Evolutionary conservation across 140 eudicot genomes (phyloP).

Genomic region (Eryngium alpinum): DNA sequence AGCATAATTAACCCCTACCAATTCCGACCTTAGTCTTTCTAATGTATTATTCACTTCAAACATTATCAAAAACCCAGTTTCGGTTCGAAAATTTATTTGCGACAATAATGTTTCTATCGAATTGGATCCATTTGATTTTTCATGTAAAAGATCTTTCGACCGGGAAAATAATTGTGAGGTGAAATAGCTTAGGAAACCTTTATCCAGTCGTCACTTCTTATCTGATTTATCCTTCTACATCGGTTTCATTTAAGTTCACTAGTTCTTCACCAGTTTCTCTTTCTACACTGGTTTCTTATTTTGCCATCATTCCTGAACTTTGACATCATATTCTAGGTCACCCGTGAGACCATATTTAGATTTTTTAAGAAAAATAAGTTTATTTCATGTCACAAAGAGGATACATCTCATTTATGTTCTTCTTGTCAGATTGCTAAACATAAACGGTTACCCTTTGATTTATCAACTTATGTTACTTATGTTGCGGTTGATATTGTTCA

Average conservation of each 20-base stretch:
- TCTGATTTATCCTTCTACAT: not conserved
- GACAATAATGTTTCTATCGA: conserved; percentile 9
- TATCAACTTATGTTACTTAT: no score
- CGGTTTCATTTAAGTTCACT: not conserved
- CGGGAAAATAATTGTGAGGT: conserved; percentile 14
- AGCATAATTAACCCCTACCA: no score
- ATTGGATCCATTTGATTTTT: not conserved
- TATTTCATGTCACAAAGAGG: no score
- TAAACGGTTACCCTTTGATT: no score
- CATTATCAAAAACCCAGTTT: conserved; percentile 19
- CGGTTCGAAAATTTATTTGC: conserved; percentile 15
- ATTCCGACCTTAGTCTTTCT: no score
- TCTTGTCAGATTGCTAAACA: no score
- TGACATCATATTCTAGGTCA: conserved; percentile 16
- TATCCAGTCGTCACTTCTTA: conserved; percentile 12
- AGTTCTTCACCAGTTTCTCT: no score
- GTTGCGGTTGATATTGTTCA: no score
- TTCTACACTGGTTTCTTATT: no score
- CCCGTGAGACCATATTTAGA: not conserved
- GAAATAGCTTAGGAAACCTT: conserved; percentile 21
- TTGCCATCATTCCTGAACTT: no score
- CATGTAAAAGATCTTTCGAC: conserved; percentile 20
- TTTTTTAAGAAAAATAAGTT: no score
- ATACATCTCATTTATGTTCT: no score
- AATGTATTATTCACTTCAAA: not conserved